Percentiles rank a stretch among this genome's conserved stretches.
These are phyloP conservation scores for Trypanosoma lewisi DNA, from an alignment of 208 protist genomes.

Conservation along the genomic window DNA sequence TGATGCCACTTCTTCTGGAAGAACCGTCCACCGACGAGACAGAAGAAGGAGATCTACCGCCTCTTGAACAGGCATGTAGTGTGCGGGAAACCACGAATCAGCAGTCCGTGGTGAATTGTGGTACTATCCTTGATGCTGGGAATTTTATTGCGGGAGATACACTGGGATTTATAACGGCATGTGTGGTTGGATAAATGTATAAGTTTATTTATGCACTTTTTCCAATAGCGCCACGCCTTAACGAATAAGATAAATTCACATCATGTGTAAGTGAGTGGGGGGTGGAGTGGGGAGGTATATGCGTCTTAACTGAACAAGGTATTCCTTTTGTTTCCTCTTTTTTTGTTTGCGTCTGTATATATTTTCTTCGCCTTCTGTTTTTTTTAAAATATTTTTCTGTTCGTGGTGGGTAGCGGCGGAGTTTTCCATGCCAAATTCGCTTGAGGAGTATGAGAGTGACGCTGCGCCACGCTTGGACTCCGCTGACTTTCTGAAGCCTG, in stretches of 20 bases:
- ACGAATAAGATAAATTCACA: background rate
- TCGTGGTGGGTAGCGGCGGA: background rate
- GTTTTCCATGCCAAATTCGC: background rate
- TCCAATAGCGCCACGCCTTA: background rate
- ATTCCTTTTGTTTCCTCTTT: conserved; percentile 6
- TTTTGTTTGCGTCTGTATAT: background rate
- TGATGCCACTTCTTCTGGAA: conserved; percentile 24
- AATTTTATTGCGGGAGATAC: conserved; percentile 34
- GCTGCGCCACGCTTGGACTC: conserved; percentile 34
- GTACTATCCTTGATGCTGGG: conserved; percentile 8
- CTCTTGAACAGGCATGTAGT: conserved; percentile 37
- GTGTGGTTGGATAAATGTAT: too few relatives aligned
- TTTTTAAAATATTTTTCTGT: conserved; percentile 12
- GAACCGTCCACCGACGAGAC: conserved; percentile 30
- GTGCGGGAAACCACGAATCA: conserved; percentile 45
- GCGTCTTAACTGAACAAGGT: too few relatives aligned
- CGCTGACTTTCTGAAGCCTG: conserved; percentile 34
- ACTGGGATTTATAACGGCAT: conserved; percentile 30
- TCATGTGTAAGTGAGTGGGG: too few relatives aligned
- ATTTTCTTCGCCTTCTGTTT: background rate
- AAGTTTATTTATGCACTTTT: too few relatives aligned
- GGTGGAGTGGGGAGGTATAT: too few relatives aligned
- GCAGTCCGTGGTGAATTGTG: conserved; percentile 46
- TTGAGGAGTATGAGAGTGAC: background rate
- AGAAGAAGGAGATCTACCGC: conserved; percentile 42